Evolutionary conservation across 352 stramenopile genomes (phyloP), one percentile per base, ranked within the genome.

Genomic region (Phytophthora pluvialis): DNA sequence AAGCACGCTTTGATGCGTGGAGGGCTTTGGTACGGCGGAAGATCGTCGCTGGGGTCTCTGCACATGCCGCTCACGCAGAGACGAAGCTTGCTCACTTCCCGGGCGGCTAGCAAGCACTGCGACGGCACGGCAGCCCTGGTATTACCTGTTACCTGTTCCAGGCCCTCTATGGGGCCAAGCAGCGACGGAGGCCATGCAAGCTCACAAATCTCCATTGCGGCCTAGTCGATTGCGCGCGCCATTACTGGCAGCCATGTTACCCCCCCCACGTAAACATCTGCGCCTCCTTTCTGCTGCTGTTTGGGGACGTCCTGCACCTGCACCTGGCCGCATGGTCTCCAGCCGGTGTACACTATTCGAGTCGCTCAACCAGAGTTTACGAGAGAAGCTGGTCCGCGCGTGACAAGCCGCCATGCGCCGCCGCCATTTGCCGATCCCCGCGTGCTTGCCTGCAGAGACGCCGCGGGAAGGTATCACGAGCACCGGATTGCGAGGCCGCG

Each of bases 201-300:
- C 7, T 8, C 6, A 9, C 36, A 43, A 10, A 11, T 43, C 15
- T 35, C 25, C 43, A 49, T 51, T 39, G 45, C 45, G 15, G 25
- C 10, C n/a, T 47, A 47, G 33, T 51, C 42, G 42, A n/a, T 36
- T 31, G 43, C n/a, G 21, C 10, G n/a, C 40, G 8, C 8, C 47
- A 71, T 67, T 67, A 71, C 63, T 62, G 42, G 28, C 35, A 67
- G 47, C 61, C 56, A 71, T 71, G 56, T 67, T 55, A 51, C 3
- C 53, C 25, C 11, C 55, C 16, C 13, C 10, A 48, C n/a, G 63
- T 71, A 71, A 71, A 62, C 63, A 71, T 71, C 12, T 36, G 28
- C 32, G 26, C 9, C 47, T 54, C 18, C 57, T 43, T 50, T 57
- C 49, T 67, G 54, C 54, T 62, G 54, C 54, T 55, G 54, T 54